These are phyloP conservation scores for Botrytis sinoallii DNA, from an alignment of 2,329 filamentous ascomycete species.

Conservation along the genomic window DNA sequence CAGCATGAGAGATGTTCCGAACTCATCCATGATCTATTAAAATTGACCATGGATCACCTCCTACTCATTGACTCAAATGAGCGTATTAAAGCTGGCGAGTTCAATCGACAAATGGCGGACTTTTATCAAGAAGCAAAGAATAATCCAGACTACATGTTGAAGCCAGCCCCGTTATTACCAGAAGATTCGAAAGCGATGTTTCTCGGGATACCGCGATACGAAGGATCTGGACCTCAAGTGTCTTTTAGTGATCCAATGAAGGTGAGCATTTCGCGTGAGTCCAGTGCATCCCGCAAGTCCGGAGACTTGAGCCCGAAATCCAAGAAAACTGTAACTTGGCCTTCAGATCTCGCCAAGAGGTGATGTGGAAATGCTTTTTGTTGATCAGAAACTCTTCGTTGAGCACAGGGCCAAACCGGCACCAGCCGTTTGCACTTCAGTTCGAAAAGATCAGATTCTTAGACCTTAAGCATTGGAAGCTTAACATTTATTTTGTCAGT, in stretches of 20 bases:
- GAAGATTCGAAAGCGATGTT: not conserved
- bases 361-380: not conserved
- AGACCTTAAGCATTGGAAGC: not conserved
- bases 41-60: slow-evolving; percentile 22
- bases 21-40: slow-evolving; percentile 26
- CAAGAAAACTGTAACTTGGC: not conserved
- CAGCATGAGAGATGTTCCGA: slow-evolving; percentile 22
- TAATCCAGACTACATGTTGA: slow-evolving; percentile 24
- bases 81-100: slow-evolving; percentile 8
- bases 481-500: not conserved
- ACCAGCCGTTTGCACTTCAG: not conserved
- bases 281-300: not conserved
- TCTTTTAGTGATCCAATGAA: too few relatives aligned
- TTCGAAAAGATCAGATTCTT: not conserved
- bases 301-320: too few relatives aligned
- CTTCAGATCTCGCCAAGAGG: not conserved
- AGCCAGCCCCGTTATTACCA: slow-evolving; percentile 7
- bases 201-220: not conserved
- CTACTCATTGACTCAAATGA: slow-evolving; percentile 21
- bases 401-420: rapidly evolving
- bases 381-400: too few relatives aligned
- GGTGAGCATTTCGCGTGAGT: too few relatives aligned
- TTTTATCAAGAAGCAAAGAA: not conserved
- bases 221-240: too few relatives aligned
- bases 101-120: slow-evolving; percentile 13